Base-by-base conservation (phyloP, 805 yeast genomes). In the Saccharomyces paradoxus region DNA sequence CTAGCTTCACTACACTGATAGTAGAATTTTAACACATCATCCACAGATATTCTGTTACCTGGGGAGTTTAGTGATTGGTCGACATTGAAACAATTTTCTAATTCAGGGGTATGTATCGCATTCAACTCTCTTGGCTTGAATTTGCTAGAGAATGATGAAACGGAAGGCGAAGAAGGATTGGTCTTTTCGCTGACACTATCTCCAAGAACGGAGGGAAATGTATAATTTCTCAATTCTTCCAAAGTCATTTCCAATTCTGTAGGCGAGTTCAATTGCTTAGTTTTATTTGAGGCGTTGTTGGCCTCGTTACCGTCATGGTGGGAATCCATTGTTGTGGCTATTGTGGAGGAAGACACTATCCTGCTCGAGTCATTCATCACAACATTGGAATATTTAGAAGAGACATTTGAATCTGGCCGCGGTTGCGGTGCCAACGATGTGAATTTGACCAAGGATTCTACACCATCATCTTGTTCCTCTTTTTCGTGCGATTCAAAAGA, bases 11-110 rank as follows among this genome's bases (percentile, higher is more conserved):
- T 63, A 5, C 62, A 55, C 29, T 58, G 63, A 26, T 66, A 60
- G 44, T 68, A 68, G 52, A 67, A 67, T 46, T 60, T 54, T 3
- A 67, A 57, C 12, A 68, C 61, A 50, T 68, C 72, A 55, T 66
- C 72, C 3, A 67, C 61, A 10, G 69, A 65, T 32, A 58, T 58
- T 31, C 66, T 58, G 5, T 62, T 60, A 17, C 56, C 57, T 28
- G 63, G 60, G 2, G 62, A 55, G n/a, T 58, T 60, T 14, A 50
- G 17, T 26, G 50, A 52, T 12, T 54, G 51, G 14, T 50, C 50
- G 2, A 48, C 32, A 21, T 14, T 28, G n/a, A 12, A 12, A 31
- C 29, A 21, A n/a, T 29, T 31, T 48, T 63, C 65, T 41, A 63
- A 52, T 49, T 65, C 59, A 3, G 69, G 69, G 14, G 71, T 61